A percentile compares a stretch with the other conserved stretches of the same genome.
Conservation (phyloP, 1,284 basidiomycete species). For the Ceratorhiza oryzae-sativae region DNA sequence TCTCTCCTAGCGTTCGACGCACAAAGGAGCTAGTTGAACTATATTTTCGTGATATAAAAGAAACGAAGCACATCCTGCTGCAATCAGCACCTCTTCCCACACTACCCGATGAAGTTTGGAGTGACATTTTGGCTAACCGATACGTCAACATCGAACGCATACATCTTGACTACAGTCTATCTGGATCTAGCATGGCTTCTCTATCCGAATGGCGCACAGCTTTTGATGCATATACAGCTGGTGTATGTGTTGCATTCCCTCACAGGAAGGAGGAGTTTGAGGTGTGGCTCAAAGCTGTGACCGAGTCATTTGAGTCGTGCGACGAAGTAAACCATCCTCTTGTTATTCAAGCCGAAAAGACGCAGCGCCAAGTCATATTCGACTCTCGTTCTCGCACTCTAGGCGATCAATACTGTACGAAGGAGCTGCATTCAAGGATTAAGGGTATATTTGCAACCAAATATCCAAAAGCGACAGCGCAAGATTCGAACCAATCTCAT, state of each 20-base stretch:
- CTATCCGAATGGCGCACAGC: background rate
- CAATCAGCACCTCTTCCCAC: background rate
- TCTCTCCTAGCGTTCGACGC: background rate
- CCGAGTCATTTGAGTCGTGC: background rate
- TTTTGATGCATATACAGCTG: background rate
- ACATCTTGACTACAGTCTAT: background rate
- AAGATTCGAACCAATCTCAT: background rate
- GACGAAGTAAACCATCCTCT: background rate
- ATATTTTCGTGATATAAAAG: background rate
- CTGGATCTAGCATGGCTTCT: background rate
- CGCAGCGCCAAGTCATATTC: background rate
- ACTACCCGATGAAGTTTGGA: constrained; percentile 6
- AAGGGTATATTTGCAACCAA: background rate
- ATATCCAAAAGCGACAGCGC: background rate
- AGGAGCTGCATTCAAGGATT: background rate
- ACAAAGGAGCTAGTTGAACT: background rate
- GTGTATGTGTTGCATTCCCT: background rate
- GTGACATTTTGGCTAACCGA: background rate
- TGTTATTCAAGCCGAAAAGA: background rate
- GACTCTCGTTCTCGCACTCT: background rate
- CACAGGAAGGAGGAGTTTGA: background rate
- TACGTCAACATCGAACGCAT: constrained; percentile 8
- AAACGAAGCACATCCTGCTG: background rate
- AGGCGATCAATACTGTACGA: background rate
- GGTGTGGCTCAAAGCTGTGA: background rate